Evolutionary conservation across 306 rosid genomes (phyloP), one percentile per base, ranked within the genome.

Genomic region (Aeschynomene evenia): DNA sequence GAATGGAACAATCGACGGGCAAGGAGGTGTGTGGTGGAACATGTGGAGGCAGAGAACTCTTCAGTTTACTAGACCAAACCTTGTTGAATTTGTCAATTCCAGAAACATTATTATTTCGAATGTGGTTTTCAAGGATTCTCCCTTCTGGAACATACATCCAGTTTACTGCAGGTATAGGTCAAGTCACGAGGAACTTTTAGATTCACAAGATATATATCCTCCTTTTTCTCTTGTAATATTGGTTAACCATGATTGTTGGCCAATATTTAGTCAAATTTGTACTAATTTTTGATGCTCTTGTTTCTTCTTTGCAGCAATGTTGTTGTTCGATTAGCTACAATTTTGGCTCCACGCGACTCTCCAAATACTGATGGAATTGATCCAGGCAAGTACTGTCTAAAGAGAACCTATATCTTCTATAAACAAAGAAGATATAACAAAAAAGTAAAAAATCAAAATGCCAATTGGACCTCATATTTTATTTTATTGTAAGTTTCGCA

Each of bases 281-380:
- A 45, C 8, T 5, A 52, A 37, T 51, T 52, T 4, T 36, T 43
- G 15, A 31, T 63, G 28, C 24, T 15, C 33, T 39, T 42, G n/a
- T 70, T 22, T 42, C 77, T 49, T 70, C 63, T 48, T 61, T 81
- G 86, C 95, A 94, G 99, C 72, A 91, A 94, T 16, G 70, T 94
- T 68, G 99, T 91, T 49, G 80, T 91, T 51, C 90, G 88, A 71
- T 89, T 76, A 72, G 87, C 87, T 70, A 85, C 99, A 7, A 87
- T 94, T 72, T 80, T 89, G 87, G 96, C 99, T 66, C 99, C 96
- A 24, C 81, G 16, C 43, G 97, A 94, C 84, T 94, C 97, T 73
- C 99, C 99, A 58, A 91, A 94, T 79, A 94, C 99, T 7, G 99
- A 94, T 73, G 99, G 99, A 82, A 37, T 94, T 48, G 99, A 94